Evolutionary conservation across 1,284 basidiomycete genomes (phyloP), one percentile per base, ranked within the genome.

Genomic region (Cryptococcus sp.): DNA sequence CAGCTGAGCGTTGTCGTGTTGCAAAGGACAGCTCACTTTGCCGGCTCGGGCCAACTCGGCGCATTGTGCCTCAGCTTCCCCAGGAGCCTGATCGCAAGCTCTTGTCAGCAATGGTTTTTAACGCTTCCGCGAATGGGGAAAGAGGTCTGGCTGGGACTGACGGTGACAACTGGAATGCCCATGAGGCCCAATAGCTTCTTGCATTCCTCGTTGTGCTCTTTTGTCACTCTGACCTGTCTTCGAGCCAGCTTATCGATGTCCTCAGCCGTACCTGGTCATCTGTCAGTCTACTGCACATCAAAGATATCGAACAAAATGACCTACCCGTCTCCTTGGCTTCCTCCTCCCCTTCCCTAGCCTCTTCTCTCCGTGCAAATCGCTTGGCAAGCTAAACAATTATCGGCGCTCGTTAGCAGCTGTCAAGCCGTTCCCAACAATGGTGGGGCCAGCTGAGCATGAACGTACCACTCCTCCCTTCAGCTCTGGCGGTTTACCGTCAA

Each of bases 1-100:
- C 11, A 39, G n/a, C 3, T 52, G 37, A 50, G 49, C 51, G 49
- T 34, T 53, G 46, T 11, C 10, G 26, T 41, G 10, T 1, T 37
- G 10, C 0, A 11, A n/a, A 7, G 22, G n/a, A 20, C 66, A 23
- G 73, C 63, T 57, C 52, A 88, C 91, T 81, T 96, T 95, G 55
- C 93, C 94, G 10, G 92, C 93, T 29, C 93, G 86, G 16, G 93
- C 93, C 3, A 99, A 86, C 77, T 99, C 95, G 1, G 96, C 96
- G 68, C 96, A 99, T 74, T 99, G 96, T 0, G 96, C 96, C 77
- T 99, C 96, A 1, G 96, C 96, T 81, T 99, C 96, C 50, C 92
- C 94, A 0, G 96, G 95, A 19, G 95, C 93, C 93, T 95, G 63
- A 26, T n/a, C 50, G n/a, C 11, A 3, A 37, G 17, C 39, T 7